A percentile compares a stretch with the other conserved stretches of the same genome.
phyloP scores from a whole-genome alignment of 257 asterid species.

The Fraxinus excelsior region DNA sequence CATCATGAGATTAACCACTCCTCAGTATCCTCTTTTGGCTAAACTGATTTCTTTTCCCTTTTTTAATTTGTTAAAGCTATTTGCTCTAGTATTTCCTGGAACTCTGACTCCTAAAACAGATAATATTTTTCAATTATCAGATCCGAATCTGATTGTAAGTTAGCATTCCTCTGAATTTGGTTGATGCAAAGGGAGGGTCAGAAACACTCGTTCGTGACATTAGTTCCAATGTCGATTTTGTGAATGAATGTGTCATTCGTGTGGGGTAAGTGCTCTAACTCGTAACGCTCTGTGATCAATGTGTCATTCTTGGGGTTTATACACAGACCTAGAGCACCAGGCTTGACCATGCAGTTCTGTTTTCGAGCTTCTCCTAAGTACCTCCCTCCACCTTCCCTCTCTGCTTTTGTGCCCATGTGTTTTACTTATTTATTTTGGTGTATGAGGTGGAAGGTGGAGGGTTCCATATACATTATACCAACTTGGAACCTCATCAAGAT shows the following conservation, averaged over 20 bases:
- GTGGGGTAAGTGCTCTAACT: not conserved
- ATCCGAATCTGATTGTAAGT: not conserved
- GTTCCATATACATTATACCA: not conserved
- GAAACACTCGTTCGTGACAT: conserved; percentile 49
- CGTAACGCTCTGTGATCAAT: not conserved
- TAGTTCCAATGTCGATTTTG: conserved; percentile 48
- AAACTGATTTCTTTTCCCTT: not conserved
- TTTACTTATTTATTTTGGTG: not conserved
- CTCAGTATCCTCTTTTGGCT: not conserved
- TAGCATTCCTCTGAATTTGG: conserved; percentile 18
- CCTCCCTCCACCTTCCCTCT: not conserved
- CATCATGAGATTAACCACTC: not conserved
- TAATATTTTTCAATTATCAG: not conserved
- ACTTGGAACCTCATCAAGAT: not conserved
- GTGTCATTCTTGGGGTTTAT: not conserved
- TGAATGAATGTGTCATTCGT: conserved; percentile 29
- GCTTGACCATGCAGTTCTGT: not conserved
- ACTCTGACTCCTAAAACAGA: not conserved
- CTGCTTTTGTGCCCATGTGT: not conserved
- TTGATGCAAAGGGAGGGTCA: conserved; percentile 26
- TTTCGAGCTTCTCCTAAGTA: not conserved
- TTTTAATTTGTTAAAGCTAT: not conserved
- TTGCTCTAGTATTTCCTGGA: conserved; percentile 1
- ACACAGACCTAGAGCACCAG: not conserved
- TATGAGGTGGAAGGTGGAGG: not conserved